Base-by-base conservation (phyloP, 805 yeast species). In the Saccharomycopsis babjevae region DNA sequence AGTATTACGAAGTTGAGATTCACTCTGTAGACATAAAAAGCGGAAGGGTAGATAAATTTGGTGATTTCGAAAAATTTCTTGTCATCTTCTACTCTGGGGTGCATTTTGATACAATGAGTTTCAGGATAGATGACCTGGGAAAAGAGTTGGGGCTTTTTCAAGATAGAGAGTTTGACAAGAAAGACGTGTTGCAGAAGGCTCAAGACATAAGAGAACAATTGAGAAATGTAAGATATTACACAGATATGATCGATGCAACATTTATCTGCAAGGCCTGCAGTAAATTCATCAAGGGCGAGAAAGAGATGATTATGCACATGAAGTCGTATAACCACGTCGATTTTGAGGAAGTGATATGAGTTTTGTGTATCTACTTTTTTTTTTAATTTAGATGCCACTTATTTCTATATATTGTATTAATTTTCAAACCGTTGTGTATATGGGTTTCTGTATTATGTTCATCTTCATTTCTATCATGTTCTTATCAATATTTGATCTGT, bases 1-100 rank as follows among this genome's bases (percentile, higher is more conserved):
- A 77, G 39, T 76, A 77, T 63, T 75, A 85, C 50, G 73, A 75
- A 5, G 71, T 85, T 5, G 75, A 79, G 2, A 83, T 88, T 50
- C 74, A 78, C 59, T 83, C 89, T 11, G 69, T 85, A 34, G 94
- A 88, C 67, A 82, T 88, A 28, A 85, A 83, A 66, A 83, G 82
- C 62, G 81, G 82, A 5, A 74, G 82, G 30, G 70, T 79, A 42
- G 86, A 86, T 65, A 73, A 74, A 39, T 87, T 86, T 70, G 57
- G 40, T 11, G 62, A 66, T 1, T 73, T 73, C 3, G 65, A 67
- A 0, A 69, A 69, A 4, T 84, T 79, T 67, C 77, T 84, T n/a
- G 72, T 81, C 16, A 72, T 88, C 22, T 71, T 84, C 10, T 88
- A 86, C 68, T 78, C 81, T 46, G 94, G 94, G 0, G 80, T 87